These are phyloP conservation scores for Pseudogymnoascus sp. DNA, from an alignment of 2,329 filamentous ascomycete species.

Conservation along the genomic window DNA sequence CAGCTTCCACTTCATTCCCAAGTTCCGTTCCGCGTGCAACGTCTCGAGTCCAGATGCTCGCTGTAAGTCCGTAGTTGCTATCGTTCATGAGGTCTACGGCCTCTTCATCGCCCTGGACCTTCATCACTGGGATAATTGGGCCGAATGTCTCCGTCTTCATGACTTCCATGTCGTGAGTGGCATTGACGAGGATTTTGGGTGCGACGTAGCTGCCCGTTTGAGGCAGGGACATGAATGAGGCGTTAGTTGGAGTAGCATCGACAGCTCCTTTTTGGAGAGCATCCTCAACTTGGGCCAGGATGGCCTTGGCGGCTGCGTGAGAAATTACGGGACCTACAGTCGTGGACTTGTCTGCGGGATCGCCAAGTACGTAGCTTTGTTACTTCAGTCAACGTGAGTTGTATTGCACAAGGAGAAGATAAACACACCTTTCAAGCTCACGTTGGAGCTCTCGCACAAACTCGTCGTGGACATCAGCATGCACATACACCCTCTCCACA, in stretches of 20 bases:
- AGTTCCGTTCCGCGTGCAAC: slow-evolving; percentile 41
- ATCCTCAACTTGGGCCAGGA: slow-evolving; percentile 45
- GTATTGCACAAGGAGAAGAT: neutral
- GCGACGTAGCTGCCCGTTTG: slow-evolving; percentile 51
- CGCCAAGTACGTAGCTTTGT: slow-evolving; percentile 54
- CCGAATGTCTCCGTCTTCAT: slow-evolving; percentile 52
- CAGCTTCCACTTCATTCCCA: slow-evolving; percentile 45
- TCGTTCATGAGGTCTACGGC: slow-evolving; percentile 48
- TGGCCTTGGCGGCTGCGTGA: slow-evolving; percentile 47
- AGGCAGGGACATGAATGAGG: slow-evolving; percentile 38
- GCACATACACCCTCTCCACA: slow-evolving; percentile 51
- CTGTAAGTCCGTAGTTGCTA: slow-evolving; percentile 43
- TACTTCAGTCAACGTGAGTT: neutral
- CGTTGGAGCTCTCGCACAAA: slow-evolving; percentile 45
- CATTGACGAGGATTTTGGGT: slow-evolving; percentile 49
- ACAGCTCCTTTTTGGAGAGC: slow-evolving; percentile 42
- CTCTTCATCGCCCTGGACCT: slow-evolving; percentile 52
- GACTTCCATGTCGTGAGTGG: slow-evolving; percentile 46
- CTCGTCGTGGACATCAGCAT: slow-evolving; percentile 47
- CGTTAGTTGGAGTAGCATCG: slow-evolving; percentile 23
- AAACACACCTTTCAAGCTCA: slow-evolving; percentile 30
- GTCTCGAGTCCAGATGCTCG: slow-evolving; percentile 50
- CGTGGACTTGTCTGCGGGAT: slow-evolving; percentile 41
- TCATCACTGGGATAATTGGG: slow-evolving; percentile 54
- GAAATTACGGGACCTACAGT: slow-evolving; percentile 48